These are phyloP conservation scores for Aspergillus ochraceus DNA, from an alignment of 2,329 filamentous ascomycete species.

Conservation along the genomic window DNA sequence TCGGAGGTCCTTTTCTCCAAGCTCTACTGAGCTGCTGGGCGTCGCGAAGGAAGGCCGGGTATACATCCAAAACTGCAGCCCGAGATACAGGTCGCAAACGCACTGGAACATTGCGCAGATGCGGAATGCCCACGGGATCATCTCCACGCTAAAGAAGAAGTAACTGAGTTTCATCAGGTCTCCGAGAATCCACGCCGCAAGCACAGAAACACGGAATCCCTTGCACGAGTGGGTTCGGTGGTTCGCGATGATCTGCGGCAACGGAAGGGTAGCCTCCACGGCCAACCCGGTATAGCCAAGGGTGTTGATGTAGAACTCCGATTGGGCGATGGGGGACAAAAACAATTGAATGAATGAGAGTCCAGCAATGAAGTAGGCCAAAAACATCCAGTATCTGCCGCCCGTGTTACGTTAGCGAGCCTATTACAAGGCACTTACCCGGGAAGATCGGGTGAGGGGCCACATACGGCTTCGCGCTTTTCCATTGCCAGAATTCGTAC, in stretches of 20 bases:
- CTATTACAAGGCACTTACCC: background rate
- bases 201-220: conserved; percentile 50
- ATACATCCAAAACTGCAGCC: conserved; percentile 50
- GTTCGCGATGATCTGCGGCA: conserved; percentile 51
- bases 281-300: conserved; percentile 49
- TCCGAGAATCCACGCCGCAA: conserved; percentile 50
- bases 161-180: conserved; percentile 54
- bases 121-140: conserved; percentile 50
- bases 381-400: conserved; percentile 57
- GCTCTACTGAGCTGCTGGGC: conserved; percentile 25
- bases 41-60: conserved; percentile 29
- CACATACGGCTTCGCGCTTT: conserved; percentile 51
- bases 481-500: conserved; percentile 66
- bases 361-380: conserved; percentile 52
- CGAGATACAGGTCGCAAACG: conserved; percentile 48
- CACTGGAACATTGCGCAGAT: conserved; percentile 52
- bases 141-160: conserved; percentile 46
- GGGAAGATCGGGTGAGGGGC: background rate
- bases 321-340: conserved; percentile 48
- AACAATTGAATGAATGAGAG: conserved; percentile 56
- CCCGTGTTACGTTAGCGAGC: conserved; percentile 6
- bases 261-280: conserved; percentile 48
- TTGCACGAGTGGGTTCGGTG: conserved; percentile 49
- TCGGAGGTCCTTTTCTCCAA: conserved; percentile 42
- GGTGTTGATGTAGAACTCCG: conserved; percentile 43